Percentiles rank a stretch among this genome's conserved stretches.
Conservation (phyloP, 2,329 filamentous ascomycete species). For the Metarhizium anisopliae region DNA sequence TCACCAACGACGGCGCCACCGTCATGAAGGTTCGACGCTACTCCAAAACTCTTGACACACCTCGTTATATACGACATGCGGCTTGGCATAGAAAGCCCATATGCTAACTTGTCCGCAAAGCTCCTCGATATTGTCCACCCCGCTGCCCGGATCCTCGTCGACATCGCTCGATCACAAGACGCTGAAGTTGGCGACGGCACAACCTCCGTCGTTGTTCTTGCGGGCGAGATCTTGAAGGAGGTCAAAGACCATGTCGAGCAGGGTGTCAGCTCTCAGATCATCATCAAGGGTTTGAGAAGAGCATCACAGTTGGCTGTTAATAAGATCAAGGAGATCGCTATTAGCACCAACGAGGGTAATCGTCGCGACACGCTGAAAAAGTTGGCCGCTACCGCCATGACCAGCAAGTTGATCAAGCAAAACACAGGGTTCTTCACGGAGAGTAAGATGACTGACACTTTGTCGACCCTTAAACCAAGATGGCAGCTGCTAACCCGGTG, state of each 20-base stretch:
- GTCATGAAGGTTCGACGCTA: slow-evolving; percentile 76
- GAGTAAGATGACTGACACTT: slow-evolving; percentile 47
- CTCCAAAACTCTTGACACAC: too few relatives aligned
- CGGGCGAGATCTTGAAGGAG: slow-evolving; percentile 97
- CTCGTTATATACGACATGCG: not conserved
- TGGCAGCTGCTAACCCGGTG: not conserved
- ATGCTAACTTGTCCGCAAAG: slow-evolving; percentile 31
- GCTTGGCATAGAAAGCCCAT: not conserved
- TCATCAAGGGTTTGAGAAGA: slow-evolving; percentile 90
- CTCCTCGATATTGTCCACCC: slow-evolving; percentile 98
- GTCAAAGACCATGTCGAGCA: slow-evolving; percentile 93
- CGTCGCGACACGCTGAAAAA: slow-evolving; percentile 82
- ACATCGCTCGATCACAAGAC: slow-evolving; percentile 97
- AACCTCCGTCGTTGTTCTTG: slow-evolving; percentile 91
- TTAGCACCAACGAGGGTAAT: slow-evolving; percentile 73
- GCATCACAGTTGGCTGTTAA: slow-evolving; percentile 88
- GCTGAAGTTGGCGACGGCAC: slow-evolving; percentile 98
- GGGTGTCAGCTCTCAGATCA: slow-evolving; percentile 92
- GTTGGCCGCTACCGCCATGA: slow-evolving; percentile 94
- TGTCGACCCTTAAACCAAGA: not conserved
- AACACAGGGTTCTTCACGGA: slow-evolving; percentile 97
- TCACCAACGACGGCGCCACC: slow-evolving; percentile 97
- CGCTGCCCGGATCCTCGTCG: slow-evolving; percentile 91
- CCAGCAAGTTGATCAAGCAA: slow-evolving; percentile 96
- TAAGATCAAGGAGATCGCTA: slow-evolving; percentile 96